phyloP scores from a whole-genome alignment of 2,329 filamentous ascomycete species.

The Colletotrichum eremochloae region DNA sequence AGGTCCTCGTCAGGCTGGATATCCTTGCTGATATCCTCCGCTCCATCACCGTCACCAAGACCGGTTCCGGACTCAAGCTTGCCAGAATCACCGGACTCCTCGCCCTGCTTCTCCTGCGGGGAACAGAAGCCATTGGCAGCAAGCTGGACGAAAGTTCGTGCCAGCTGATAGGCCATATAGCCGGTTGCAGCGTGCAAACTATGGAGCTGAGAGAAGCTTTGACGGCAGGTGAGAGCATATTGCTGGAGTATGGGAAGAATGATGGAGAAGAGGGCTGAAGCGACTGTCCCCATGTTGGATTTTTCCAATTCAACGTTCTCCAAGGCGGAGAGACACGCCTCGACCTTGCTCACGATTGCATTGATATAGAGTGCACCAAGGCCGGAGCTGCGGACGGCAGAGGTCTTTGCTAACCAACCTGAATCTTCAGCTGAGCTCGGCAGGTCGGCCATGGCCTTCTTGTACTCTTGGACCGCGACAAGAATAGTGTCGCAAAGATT shows the following conservation, averaged over 20 bases:
- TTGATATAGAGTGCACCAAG: conserved; percentile 37
- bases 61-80: conserved; percentile 93
- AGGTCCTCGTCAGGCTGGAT: conserved; percentile 94
- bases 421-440: conserved; percentile 71
- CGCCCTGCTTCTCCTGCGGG: conserved; percentile 83
- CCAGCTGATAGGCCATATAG: conserved; percentile 81
- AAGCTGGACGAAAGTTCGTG: conserved; percentile 83
- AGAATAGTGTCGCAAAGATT: conserved; percentile 81
- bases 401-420: conserved; percentile 62
- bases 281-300: conserved; percentile 56
- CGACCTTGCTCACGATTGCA: conserved; percentile 31
- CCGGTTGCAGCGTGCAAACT: conserved; percentile 78
- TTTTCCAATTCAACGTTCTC: conserved; percentile 57
- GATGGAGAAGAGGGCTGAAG: conserved; percentile 70
- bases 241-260: conserved; percentile 80
- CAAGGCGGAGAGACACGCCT: conserved; percentile 44
- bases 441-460: conserved; percentile 64
- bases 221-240: conserved; percentile 74
- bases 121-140: conserved; percentile 91
- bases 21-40: conserved; percentile 98
- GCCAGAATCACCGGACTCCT: conserved; percentile 77
- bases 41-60: conserved; percentile 93
- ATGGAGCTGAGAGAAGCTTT: conserved; percentile 70
- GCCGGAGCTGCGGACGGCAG: conserved; percentile 26
- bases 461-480: conserved; percentile 81